phyloP scores from a whole-genome alignment of 2,329 filamentous ascomycete genomes.

The Pseudopithomyces chartarum region DNA sequence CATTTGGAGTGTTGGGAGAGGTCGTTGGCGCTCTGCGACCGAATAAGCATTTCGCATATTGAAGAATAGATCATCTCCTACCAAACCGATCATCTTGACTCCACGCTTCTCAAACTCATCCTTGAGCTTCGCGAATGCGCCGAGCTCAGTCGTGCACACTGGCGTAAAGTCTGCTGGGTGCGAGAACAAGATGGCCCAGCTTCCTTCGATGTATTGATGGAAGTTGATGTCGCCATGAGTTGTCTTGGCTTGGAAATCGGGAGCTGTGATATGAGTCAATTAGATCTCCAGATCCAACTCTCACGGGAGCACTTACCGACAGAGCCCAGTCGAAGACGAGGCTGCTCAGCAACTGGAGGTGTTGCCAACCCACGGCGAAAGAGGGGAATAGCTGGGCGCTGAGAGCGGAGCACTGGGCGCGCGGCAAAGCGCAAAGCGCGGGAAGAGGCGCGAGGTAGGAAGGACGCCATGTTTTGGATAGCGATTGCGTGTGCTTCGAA shows the following conservation, averaged over 20 bases:
- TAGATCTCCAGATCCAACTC: background rate
- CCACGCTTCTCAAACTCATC: conserved; percentile 84
- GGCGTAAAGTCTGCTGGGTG: conserved; percentile 90
- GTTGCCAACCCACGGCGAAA: conserved; percentile 46
- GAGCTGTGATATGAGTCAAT: conserved; percentile 55
- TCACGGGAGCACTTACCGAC: conserved; percentile 26
- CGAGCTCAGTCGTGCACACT: conserved; percentile 94
- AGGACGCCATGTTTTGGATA: conserved; percentile 12
- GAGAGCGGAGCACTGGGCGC: conserved; percentile 30
- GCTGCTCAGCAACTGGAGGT: conserved; percentile 40
- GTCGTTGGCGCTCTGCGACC: conserved; percentile 71
- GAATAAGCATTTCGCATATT: background rate
- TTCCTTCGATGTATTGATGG: conserved; percentile 79
- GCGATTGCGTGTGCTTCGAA: background rate
- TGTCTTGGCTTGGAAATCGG: conserved; percentile 84
- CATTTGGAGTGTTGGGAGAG: conserved; percentile 82
- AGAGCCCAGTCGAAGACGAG: conserved; percentile 51
- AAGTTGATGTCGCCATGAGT: conserved; percentile 80
- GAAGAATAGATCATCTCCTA: conserved; percentile 29
- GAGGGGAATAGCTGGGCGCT: conserved; percentile 32
- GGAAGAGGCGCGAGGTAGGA: conserved; percentile 37
- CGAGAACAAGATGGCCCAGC: conserved; percentile 82
- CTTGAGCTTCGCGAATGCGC: conserved; percentile 87
- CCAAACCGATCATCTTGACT: conserved; percentile 88
- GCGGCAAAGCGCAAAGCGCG: conserved; percentile 35